Evolutionary conservation across 1,284 basidiomycete genomes (phyloP), one percentile per base, ranked within the genome.

Genomic region (Ceratobasidium sp.): DNA sequence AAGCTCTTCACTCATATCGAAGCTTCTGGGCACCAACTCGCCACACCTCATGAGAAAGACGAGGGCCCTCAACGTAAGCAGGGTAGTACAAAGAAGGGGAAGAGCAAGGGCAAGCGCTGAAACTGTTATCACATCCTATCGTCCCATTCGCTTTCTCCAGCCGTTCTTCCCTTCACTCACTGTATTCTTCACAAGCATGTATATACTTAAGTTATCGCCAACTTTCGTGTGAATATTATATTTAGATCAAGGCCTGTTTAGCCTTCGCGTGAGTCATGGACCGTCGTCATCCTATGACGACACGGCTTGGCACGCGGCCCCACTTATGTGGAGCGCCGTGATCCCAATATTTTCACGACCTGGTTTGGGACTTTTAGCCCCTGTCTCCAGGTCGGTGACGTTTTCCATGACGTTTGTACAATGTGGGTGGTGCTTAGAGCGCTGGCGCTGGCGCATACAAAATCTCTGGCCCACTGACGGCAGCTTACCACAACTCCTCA

Each of bases 1-100:
- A 94, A 93, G 83, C 85, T 97, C 13, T 97, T 97, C 82, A 86
- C 85, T 49, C 95, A 95, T 84, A 90, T 97, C 82, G 89, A 88
- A 51, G 89, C 90, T 60, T 90, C 89, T 6, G 94, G 92, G 0
- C 96, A 97, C 84, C 94, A 94, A 0, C 83, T 89, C 40, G 92
- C 91, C 18, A 82, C 83, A 70, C 82, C 83, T 49, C 80, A n/a
- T n/a, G n/a, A 71, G 46, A 61, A 68, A 39, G 49, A 56, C 44
- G 46, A 77, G 44, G 63, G 44, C 28, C 26, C 56, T 53, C 66
- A 49, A 51, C 73, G 23, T n/a, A 68, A 56, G 61, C 77, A 64
- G 69, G 42, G 40, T 51, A 53, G 73, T 42, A 63, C 39, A 77
- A 77, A 51, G 58, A 81, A 77, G 72, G 71, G 71, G 40, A 81